Conservation (phyloP, 352 stramenopile genomes). For the Globisporangium cylindrosporum region DNA sequence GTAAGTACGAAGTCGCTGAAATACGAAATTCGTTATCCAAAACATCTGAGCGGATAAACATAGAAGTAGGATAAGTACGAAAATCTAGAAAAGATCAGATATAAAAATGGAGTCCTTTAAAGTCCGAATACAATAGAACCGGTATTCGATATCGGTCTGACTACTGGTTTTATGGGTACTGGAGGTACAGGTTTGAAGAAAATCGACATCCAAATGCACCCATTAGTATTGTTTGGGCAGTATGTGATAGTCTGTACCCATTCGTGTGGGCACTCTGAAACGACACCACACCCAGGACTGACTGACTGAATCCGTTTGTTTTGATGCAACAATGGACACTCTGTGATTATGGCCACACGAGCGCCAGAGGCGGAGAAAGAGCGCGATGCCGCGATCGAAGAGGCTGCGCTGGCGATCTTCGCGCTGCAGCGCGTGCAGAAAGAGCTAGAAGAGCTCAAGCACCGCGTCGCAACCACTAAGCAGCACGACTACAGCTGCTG, state of each 20-base stretch:
- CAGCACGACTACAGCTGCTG: neutral
- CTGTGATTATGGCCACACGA: neutral
- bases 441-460: constrained; percentile 3
- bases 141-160: too few species aligned
- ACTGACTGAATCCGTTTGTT: neutral
- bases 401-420: constrained; percentile 25
- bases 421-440: constrained; percentile 8
- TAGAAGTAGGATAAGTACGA: too few species aligned
- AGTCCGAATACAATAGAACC: too few species aligned
- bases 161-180: too few species aligned
- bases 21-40: too few species aligned
- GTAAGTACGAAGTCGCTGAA: too few species aligned
- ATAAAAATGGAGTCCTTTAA: too few species aligned
- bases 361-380: constrained; percentile 19
- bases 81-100: too few species aligned
- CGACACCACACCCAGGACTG: neutral
- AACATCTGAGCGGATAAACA: too few species aligned
- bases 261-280: neutral
- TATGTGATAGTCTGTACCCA: neutral
- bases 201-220: too few species aligned
- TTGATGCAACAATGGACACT: neutral
- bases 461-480: neutral
- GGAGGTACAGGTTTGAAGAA: too few species aligned
- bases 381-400: constrained; percentile 32
- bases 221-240: too few species aligned